Evolutionary conservation across 1,284 basidiomycete species (phyloP), one percentile per base, ranked within the genome.

Genomic region (Boletus subluridellus): DNA sequence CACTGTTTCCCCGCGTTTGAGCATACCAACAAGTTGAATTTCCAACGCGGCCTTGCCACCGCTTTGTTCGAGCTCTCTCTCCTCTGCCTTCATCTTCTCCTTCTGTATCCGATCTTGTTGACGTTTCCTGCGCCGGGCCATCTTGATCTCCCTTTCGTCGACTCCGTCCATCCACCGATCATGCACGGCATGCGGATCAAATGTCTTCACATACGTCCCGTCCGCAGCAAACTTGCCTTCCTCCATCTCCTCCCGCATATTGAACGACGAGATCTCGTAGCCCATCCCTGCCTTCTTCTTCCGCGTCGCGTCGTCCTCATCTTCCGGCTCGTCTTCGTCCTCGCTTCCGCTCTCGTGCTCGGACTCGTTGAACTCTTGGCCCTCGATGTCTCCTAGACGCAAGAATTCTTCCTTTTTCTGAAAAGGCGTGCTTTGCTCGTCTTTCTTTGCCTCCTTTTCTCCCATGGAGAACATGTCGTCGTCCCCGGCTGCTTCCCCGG

Each of bases 191-290:
- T 95, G 90, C 7, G 91, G 90, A 74, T 99, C 95, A 64, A 89
- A 89, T 51, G 94, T 87, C 57, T 86, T 85, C 55, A 95, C 83
- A 72, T 95, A 98, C 58, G 76, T 86, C 49, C 97, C 97, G 67
- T 98, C 96, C 58, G 90, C 92, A 11, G 94, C 90, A 77, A 99
- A 98, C 67, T 94, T 92, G 37, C 97, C 97, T 72, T 97, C 93
- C 68, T 92, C 87, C 89, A 99, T 95, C 81, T 99, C 97, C 65
- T 92, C 89, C 65, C 95, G 91, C 97, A 99, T 98, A 74, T 99
- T 98, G 84, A 99, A 99, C 35, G 91, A 90, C 9, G 93, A 95
- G 14, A 98, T 73, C 68, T 95, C 91, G 74, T 80, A 94, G 1
- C 95, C 97, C 95, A 97, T 96, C 28, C 91, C 92, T 34, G 82